Evolutionary conservation across 495 filamentous ascomycete genomes (phyloP), one percentile per base, ranked within the genome.

Genomic region (Tetracladium setigerum): DNA sequence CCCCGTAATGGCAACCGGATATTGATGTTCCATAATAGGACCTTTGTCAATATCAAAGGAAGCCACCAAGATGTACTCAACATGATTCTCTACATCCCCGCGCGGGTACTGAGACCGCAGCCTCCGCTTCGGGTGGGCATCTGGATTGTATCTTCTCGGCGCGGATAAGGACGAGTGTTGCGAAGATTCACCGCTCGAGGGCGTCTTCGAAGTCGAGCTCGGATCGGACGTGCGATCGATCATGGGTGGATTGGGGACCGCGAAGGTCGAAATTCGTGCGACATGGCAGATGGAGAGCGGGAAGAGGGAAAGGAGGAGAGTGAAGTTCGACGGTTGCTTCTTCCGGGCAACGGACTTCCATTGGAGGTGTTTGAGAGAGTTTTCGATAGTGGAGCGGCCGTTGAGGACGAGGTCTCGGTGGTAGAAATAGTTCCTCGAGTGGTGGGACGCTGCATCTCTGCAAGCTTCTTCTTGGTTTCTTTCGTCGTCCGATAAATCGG

Each of bases 31-130:
- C 92, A 99, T 97, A 52, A 95, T 82, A 45, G 90, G 89, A 11
- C 92, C 92, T 44, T 86, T 81, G 60, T 97, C 90, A 55, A 96
- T 95, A 59, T 96, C 88, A 64, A 99, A 99, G 2, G 89, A 92
- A 0, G 92, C 92, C 41, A 99, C 94, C n/a, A 99, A 73, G 46
- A 99, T 96, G 60, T 96, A 99, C 62, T 97, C 92, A 60, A 99
- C 92, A 82, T 99, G 92, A 52, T 86, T 89, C 65, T 95, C 89
- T 30, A 76, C 61, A 35, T 67, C 80, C 46, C 88, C 81, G 9
- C 79, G 72, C 1, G 89, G 89, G 62, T 96, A 96, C 60, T 96
- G 89, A 35, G 89, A 91, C 53, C 82, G 87, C 59, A 87, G 66
- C 53, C 67, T 78, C 41, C 67, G 62, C 18, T 58, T 54, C 13